These are phyloP conservation scores for Atkinsonella hypoxylon DNA, from an alignment of 2,329 filamentous ascomycete genomes.

Conservation along the genomic window DNA sequence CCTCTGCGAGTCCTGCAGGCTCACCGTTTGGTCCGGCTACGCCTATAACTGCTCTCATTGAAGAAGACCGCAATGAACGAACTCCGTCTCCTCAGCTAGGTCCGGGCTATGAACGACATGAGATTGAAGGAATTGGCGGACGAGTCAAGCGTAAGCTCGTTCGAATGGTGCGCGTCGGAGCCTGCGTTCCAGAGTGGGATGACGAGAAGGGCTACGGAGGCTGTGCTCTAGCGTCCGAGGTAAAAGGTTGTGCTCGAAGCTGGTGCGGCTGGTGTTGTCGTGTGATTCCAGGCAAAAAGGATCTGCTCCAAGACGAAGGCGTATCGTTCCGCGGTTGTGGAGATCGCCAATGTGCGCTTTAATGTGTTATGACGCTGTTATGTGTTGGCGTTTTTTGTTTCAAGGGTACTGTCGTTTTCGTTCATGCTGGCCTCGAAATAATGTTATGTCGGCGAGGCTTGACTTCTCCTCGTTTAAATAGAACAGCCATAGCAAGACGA, in stretches of 20 bases:
- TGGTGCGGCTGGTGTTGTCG: constrained; percentile 91
- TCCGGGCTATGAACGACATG: constrained; percentile 71
- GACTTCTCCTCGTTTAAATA: background rate
- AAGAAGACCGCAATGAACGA: constrained; percentile 22
- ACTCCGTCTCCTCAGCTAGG: constrained; percentile 41
- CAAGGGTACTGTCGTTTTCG: background rate
- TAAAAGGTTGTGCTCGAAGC: constrained; percentile 54
- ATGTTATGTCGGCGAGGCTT: background rate
- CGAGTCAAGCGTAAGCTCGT: constrained; percentile 82
- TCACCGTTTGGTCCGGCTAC: constrained; percentile 10
- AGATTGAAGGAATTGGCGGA: constrained; percentile 84
- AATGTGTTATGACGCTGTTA: background rate
- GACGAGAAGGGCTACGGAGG: constrained; percentile 55
- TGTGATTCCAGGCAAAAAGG: constrained; percentile 50
- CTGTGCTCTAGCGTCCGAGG: constrained; percentile 58
- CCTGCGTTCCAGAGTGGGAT: constrained; percentile 74
- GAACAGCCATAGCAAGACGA: background rate
- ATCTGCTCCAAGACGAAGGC: constrained; percentile 17
- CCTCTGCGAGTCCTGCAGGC: constrained; percentile 7
- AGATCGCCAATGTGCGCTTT: constrained; percentile 3
- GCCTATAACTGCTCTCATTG: constrained; percentile 16
- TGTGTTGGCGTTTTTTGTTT: background rate
- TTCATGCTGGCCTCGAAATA: background rate
- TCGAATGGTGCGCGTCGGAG: constrained; percentile 67
- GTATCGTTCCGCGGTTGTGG: constrained; percentile 10